Conservation (phyloP, 371 early-diverging fungal species). For the Parasitella parasitica region DNA sequence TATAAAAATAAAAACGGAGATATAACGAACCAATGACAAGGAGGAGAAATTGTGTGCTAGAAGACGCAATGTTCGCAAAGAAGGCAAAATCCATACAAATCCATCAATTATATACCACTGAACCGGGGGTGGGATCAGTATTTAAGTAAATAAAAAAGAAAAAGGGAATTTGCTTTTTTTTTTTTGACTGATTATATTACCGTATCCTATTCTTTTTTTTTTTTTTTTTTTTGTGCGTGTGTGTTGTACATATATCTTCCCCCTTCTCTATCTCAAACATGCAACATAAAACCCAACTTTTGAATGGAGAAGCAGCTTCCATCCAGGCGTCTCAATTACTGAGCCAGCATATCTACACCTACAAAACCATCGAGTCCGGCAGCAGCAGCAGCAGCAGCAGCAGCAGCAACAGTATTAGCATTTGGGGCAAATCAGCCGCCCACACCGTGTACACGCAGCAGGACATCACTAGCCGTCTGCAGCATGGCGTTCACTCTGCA, state of each 20-base stretch:
- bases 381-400: not conserved
- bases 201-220: not conserved
- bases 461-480: conserved; percentile 19
- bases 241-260: not conserved
- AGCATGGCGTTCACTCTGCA: conserved; percentile 28
- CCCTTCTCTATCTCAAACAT: conserved; percentile 5
- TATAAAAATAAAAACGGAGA: not conserved
- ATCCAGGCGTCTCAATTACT: conserved; percentile 70
- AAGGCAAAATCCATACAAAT: conserved; percentile 4
- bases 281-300: conserved; percentile 9
- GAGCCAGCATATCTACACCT: conserved; percentile 73
- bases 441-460: conserved; percentile 22
- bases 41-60: conserved; percentile 30
- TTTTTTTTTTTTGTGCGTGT: not conserved
- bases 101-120: not conserved
- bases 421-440: conserved; percentile 17
- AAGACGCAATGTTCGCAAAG: conserved; percentile 36
- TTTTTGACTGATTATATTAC: conserved; percentile 1
- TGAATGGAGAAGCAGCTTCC: conserved; percentile 64
- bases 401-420: not conserved
- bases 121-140: conserved; percentile 2
- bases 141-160: conserved; percentile 2
- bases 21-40: conserved; percentile 16
- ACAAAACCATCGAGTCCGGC: not conserved
- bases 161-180: not conserved